phyloP scores from a whole-genome alignment of 2,329 filamentous ascomycete species.

The Pseudonectria foliicola region DNA sequence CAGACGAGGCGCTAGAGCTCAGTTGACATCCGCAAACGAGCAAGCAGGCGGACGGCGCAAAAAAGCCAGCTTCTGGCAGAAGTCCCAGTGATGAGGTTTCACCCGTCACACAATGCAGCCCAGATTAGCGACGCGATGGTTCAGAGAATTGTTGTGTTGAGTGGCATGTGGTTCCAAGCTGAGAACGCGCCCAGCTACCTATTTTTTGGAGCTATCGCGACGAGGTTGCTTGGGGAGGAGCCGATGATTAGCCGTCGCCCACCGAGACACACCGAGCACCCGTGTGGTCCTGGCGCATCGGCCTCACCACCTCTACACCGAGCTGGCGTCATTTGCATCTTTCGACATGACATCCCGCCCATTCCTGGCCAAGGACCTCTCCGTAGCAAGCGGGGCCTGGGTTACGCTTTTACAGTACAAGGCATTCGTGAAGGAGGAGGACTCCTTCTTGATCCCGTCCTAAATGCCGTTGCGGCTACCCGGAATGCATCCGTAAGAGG shows the following conservation, averaged over 20 bases:
- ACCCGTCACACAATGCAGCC: conserved; percentile 9
- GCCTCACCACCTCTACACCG: not conserved
- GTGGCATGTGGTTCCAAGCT: conserved; percentile 11
- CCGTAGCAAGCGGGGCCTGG: no score
- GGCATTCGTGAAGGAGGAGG: no score
- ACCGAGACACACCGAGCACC: conserved; percentile 4
- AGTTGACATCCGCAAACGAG: conserved; percentile 5
- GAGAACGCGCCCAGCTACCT: conserved; percentile 18
- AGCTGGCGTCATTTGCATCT: no score
- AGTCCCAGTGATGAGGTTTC: conserved; percentile 1
- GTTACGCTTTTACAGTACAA: no score
- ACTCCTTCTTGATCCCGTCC: no score
- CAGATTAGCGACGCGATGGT: conserved; percentile 7
- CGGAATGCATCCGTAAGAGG: no score
- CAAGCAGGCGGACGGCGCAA: conserved; percentile 7
- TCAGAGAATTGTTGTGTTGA: conserved; percentile 10
- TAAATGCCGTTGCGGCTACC: no score
- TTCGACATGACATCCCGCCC: no score
- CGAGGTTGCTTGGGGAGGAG: conserved; percentile 6
- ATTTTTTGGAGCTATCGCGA: conserved; percentile 25
- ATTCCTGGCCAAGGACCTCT: no score
- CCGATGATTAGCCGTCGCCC: conserved; percentile 18
- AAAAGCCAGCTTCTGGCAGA: conserved; percentile 4
- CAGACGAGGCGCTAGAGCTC: conserved; percentile 12
- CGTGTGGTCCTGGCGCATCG: not conserved